Conservation (phyloP, 2,329 filamentous ascomycete species). For the Apiospora marii region DNA sequence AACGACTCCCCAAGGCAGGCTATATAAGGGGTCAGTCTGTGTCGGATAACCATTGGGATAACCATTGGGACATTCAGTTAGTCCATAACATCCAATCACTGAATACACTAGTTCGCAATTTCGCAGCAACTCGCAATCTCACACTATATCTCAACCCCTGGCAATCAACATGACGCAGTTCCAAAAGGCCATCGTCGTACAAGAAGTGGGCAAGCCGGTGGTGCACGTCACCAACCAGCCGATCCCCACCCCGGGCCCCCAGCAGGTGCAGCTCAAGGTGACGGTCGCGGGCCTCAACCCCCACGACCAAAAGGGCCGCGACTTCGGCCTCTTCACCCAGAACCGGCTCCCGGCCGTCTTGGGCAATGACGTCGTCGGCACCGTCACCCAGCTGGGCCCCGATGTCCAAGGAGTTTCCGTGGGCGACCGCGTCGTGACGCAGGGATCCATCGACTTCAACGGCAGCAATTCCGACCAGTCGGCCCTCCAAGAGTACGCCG, state of each 20-base stretch:
- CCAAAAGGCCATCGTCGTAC: constrained; percentile 39
- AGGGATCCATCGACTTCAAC: constrained; percentile 31
- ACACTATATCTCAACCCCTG: too few relatives aligned
- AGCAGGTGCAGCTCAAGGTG: constrained; percentile 48
- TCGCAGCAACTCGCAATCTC: too few relatives aligned
- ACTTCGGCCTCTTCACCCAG: constrained; percentile 46
- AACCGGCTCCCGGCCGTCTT: constrained; percentile 43
- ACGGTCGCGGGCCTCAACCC: constrained; percentile 42
- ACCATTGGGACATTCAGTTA: too few relatives aligned
- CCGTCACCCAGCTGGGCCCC: constrained; percentile 39
- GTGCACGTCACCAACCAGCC: constrained; percentile 32
- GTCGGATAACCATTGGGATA: too few relatives aligned
- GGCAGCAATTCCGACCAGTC: constrained; percentile 25
- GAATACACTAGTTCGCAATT: too few relatives aligned
- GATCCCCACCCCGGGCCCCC: constrained; percentile 40
- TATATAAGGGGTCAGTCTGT: too few relatives aligned
- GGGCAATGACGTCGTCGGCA: constrained; percentile 45
- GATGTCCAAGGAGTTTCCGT: constrained; percentile 36
- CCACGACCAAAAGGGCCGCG: constrained; percentile 49
- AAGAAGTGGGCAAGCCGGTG: constrained; percentile 37
- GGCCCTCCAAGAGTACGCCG: constrained; percentile 49
- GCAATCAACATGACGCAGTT: constrained; percentile 19
- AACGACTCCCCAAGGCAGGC: too few relatives aligned
- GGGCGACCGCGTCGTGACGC: constrained; percentile 43
- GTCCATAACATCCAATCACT: too few relatives aligned